Conservation (phyloP, 345 rosid species). For the Trapa incisa region DNA sequence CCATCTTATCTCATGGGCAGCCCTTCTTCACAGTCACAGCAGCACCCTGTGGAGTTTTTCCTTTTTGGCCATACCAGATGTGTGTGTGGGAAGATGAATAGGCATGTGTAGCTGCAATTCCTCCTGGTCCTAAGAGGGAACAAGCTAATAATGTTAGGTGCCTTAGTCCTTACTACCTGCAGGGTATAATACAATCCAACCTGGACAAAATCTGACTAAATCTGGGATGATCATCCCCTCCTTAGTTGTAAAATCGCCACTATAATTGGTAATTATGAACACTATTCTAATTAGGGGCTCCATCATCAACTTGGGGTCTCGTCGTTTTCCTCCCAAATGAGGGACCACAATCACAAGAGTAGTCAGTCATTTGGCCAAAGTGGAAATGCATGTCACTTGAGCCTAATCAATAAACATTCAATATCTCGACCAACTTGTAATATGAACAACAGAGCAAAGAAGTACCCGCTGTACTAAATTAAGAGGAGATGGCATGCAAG, state of each 20-base stretch:
- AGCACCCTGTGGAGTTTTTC: no score
- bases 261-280: neutral
- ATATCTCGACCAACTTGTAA: no score
- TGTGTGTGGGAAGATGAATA: no score
- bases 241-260: neutral
- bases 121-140: neutral
- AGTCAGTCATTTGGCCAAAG: no score
- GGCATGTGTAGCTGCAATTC: neutral
- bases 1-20: no score
- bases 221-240: neutral
- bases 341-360: neutral
- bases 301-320: neutral
- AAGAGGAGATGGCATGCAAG: no score
- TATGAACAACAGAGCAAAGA: no score
- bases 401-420: no score
- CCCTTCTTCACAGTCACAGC: no score
- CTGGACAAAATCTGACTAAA: neutral
- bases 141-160: neutral
- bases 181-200: neutral
- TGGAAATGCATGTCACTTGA: no score
- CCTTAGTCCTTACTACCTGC: neutral
- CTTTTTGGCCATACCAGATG: no score
- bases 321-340: neutral
- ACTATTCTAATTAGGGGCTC: neutral
- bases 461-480: no score